phyloP scores from a whole-genome alignment of 2,329 filamentous ascomycete species.

The Fusarium sp. region DNA sequence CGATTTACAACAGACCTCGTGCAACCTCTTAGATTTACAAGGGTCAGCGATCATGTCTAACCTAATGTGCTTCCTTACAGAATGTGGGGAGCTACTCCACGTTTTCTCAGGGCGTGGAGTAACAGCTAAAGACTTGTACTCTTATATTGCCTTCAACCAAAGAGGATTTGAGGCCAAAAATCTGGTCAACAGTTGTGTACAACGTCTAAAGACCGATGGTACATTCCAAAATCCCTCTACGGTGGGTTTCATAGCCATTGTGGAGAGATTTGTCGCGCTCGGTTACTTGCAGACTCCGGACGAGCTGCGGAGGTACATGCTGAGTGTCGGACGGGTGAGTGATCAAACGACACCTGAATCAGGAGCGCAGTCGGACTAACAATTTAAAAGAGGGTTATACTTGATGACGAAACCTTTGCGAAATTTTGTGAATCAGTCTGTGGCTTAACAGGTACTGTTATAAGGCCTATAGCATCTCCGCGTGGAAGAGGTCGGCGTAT shows the following conservation, averaged over 20 bases:
- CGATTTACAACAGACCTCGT: fast-evolving
- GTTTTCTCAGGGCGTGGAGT: background rate
- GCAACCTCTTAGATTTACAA: fast-evolving
- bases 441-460: fast-evolving
- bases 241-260: fast-evolving
- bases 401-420: fast-evolving
- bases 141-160: background rate
- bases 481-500: fast-evolving
- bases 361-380: fast-evolving
- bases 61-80: background rate
- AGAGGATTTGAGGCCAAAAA: background rate
- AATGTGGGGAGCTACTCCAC: background rate
- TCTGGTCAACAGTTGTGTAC: background rate
- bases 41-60: background rate
- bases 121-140: background rate
- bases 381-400: background rate
- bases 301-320: background rate
- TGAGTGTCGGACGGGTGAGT: background rate
- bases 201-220: fast-evolving
- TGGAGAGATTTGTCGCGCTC: background rate
- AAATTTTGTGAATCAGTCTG: background rate
- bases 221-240: fast-evolving
- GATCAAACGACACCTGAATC: fast-evolving
- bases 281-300: background rate
- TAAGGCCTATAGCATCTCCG: background rate